Conservation (phyloP, 1,139 yeast species). For the Pichia sorboxylosa region DNA sequence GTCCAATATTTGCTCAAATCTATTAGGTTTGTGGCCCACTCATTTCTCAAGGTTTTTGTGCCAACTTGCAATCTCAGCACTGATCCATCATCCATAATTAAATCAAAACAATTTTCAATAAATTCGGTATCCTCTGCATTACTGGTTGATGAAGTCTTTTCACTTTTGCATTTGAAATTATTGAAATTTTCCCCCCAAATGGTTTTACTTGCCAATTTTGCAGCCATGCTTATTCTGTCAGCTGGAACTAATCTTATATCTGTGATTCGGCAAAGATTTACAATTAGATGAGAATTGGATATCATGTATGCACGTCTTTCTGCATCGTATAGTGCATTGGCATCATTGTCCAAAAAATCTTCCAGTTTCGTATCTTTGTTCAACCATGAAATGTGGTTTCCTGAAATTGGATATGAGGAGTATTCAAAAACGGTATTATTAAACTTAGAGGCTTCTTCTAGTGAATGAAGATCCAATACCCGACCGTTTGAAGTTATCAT, state of each 20-base stretch:
- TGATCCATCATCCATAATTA: constrained; percentile 38
- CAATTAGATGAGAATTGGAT: constrained; percentile 45
- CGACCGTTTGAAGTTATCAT: constrained; percentile 22
- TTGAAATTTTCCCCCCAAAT: constrained; percentile 28
- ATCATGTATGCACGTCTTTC: constrained; percentile 50
- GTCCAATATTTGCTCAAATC: constrained; percentile 51
- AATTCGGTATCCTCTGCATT: constrained; percentile 24
- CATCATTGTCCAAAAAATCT: constrained; percentile 41
- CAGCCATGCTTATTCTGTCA: constrained; percentile 24
- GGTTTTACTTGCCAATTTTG: constrained; percentile 29
- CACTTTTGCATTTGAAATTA: constrained; percentile 4
- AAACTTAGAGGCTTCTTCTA: constrained; percentile 12
- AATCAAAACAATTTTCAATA: constrained; percentile 39
- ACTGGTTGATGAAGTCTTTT: background rate
- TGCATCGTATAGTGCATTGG: constrained; percentile 47
- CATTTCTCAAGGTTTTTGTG: constrained; percentile 35
- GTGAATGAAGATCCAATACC: constrained; percentile 15
- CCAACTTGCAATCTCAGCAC: constrained; percentile 49
- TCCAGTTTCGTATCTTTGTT: constrained; percentile 24
- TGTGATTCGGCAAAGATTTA: constrained; percentile 46
- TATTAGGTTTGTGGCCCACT: constrained; percentile 50
- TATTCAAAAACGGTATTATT: constrained; percentile 19
- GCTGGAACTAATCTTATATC: constrained; percentile 26
- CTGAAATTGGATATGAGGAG: constrained; percentile 27
- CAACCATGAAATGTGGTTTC: constrained; percentile 55